phyloP scores from a whole-genome alignment of 192 early-diverging fungal species.

The Coemansia sp. region DNA sequence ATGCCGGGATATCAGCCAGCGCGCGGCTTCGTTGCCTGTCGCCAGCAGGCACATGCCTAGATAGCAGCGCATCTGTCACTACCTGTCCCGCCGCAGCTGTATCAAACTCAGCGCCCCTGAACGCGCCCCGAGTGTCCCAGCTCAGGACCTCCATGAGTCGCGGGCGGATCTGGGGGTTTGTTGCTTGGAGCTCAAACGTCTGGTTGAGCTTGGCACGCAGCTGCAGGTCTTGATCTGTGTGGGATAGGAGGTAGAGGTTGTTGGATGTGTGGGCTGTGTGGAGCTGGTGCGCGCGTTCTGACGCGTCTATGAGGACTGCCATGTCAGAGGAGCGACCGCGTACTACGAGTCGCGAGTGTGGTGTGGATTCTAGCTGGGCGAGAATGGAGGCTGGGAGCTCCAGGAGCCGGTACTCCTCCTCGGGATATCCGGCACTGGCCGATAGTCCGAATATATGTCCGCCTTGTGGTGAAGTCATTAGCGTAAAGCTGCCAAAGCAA shows the following conservation, averaged over 20 bases:
- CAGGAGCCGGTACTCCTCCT: constrained; percentile 32
- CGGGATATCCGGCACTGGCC: constrained; percentile 41
- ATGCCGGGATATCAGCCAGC: constrained; percentile 43
- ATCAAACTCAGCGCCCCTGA: constrained; percentile 46
- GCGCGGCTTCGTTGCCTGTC: constrained; percentile 14
- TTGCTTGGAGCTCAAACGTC: constrained; percentile 43
- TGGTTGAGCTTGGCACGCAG: constrained; percentile 41
- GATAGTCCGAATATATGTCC: constrained; percentile 22
- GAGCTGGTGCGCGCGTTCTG: constrained; percentile 30
- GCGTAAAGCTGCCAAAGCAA: background rate
- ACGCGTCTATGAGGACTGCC: constrained; percentile 27
- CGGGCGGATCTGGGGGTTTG: constrained; percentile 30
- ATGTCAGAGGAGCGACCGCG: constrained; percentile 35
- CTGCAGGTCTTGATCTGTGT: constrained; percentile 6
- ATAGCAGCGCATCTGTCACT: constrained; percentile 19
- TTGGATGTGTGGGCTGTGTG: constrained; percentile 52
- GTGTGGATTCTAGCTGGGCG: constrained; percentile 27
- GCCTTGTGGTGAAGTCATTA: background rate
- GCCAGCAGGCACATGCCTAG: constrained; percentile 31
- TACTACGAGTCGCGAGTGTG: constrained; percentile 14
- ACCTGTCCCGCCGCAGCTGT: background rate
- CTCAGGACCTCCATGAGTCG: constrained; percentile 35
- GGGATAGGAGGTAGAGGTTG: constrained; percentile 37
- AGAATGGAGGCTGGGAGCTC: constrained; percentile 40
- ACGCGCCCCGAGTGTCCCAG: constrained; percentile 38